A percentile compares a stretch with the other conserved stretches of the same genome.
Evolutionary conservation across 192 early-diverging fungal species (phyloP).

Genomic region (Coemansia sp.): DNA sequence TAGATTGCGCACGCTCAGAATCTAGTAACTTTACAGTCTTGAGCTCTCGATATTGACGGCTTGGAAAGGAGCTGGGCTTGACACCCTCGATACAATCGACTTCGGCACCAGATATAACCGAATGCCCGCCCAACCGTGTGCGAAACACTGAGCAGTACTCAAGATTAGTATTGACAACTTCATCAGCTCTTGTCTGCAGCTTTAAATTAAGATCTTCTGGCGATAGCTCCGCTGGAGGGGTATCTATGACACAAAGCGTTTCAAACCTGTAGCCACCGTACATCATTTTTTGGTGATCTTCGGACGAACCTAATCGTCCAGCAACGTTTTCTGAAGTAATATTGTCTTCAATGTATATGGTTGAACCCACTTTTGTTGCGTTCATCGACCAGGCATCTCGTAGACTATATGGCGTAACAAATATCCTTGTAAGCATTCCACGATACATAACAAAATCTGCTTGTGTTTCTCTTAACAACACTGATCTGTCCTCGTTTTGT

Average conservation of each 20-base stretch:
- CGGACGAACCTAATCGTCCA: constrained; percentile 40
- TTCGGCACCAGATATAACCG: constrained; percentile 85
- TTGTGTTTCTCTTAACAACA: neutral
- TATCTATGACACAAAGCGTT: constrained; percentile 64
- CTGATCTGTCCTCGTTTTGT: neutral
- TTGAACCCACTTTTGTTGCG: constrained; percentile 59
- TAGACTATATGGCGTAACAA: constrained; percentile 72
- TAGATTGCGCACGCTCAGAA: constrained; percentile 51
- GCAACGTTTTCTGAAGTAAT: constrained; percentile 45
- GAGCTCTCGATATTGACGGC: constrained; percentile 76
- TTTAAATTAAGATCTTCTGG: constrained; percentile 18
- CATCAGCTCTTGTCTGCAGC: neutral
- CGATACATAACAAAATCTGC: constrained; percentile 68
- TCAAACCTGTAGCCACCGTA: constrained; percentile 95
- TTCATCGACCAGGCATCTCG: constrained; percentile 83
- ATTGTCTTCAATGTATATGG: constrained; percentile 82
- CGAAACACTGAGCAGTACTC: constrained; percentile 90
- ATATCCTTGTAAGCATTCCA: constrained; percentile 86
- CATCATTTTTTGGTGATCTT: constrained; percentile 65
- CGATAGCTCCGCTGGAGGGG: constrained; percentile 46
- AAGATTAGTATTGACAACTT: constrained; percentile 72
- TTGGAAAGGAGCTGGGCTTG: constrained; percentile 54
- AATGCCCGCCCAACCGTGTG: constrained; percentile 67
- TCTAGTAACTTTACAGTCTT: constrained; percentile 63
- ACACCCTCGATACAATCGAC: constrained; percentile 79